phyloP scores from a whole-genome alignment of 2,329 filamentous ascomycete species.

The Lachnellula subtilissima region DNA sequence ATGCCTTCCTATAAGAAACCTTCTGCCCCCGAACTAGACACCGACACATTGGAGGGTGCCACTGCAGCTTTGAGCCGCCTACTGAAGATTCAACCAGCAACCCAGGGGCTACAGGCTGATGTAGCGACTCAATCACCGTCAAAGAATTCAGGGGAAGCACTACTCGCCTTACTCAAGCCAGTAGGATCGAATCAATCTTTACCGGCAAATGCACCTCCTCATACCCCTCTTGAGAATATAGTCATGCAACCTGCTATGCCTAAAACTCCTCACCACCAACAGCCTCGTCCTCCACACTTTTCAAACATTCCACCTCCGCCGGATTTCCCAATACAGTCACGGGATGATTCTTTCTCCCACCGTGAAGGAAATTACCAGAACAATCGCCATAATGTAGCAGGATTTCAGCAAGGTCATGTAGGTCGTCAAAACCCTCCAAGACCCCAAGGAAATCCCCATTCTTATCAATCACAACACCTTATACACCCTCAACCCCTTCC shows the following conservation, averaged over 20 bases:
- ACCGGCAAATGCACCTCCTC: conserved; percentile 33
- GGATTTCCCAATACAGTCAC: conserved; percentile 39
- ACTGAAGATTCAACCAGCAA: conserved; percentile 51
- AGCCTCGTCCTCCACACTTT: conserved; percentile 45
- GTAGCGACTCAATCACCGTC: conserved; percentile 11
- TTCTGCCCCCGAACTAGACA: conserved; percentile 14
- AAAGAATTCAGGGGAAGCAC: conserved; percentile 38
- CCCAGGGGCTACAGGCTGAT: conserved; percentile 42
- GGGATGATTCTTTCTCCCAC: conserved; percentile 25
- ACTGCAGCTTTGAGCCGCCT: conserved; percentile 47
- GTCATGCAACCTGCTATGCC: conserved; percentile 47
- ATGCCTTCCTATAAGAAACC: conserved; percentile 1
- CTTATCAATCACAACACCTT: conserved; percentile 30
- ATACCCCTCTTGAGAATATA: conserved; percentile 52
- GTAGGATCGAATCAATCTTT: conserved; percentile 8
- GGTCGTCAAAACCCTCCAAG: conserved; percentile 13
- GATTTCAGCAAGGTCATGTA: conserved; percentile 6
- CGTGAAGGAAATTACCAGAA: conserved; percentile 19
- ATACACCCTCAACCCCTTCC: conserved; percentile 37
- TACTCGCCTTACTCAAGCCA: conserved; percentile 49
- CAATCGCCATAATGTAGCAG: conserved; percentile 5
- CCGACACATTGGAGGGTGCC: conserved; percentile 45
- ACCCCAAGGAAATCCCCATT: conserved; percentile 23
- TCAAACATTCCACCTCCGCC: conserved; percentile 45
- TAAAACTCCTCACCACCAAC: conserved; percentile 53